A percentile compares a stretch with the other conserved stretches of the same genome.
phyloP scores from a whole-genome alignment of 202 grass and related monocot genomes.

The Carex arenaria region DNA sequence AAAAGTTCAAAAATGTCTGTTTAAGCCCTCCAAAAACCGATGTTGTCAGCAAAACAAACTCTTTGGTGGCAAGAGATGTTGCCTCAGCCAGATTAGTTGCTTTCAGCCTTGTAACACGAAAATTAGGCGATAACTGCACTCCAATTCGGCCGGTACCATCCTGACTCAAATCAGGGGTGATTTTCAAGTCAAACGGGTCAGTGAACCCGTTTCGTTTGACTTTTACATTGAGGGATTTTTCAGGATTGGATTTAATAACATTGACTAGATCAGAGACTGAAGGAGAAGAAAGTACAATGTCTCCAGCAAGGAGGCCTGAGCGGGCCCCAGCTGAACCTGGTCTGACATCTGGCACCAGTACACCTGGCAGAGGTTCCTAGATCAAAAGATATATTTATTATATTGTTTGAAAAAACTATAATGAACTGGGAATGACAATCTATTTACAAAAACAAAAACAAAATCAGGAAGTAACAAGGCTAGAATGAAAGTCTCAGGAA shows the following conservation, averaged over 20 bases:
- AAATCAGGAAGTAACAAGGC: neutral
- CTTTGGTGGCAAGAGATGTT: slow-evolving; percentile 45
- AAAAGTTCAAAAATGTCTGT: slow-evolving; percentile 84
- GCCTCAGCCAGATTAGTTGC: slow-evolving; percentile 48
- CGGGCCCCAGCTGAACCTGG: slow-evolving; percentile 58
- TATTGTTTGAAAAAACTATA: neutral
- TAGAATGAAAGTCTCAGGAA: too few species aligned
- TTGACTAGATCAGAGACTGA: slow-evolving; percentile 66
- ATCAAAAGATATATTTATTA: slow-evolving; percentile 6
- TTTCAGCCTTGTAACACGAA: slow-evolving; percentile 42
- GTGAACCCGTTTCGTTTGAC: slow-evolving; percentile 31
- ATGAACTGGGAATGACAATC: neutral
- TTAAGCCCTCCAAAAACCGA: slow-evolving; percentile 69
- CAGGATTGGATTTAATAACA: slow-evolving; percentile 33
- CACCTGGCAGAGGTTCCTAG: slow-evolving; percentile 49
- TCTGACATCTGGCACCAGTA: slow-evolving; percentile 72
- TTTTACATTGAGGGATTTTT: slow-evolving; percentile 47
- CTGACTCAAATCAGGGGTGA: slow-evolving; percentile 62
- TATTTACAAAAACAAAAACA: too few species aligned
- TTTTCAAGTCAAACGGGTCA: slow-evolving; percentile 37
- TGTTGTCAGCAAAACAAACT: slow-evolving; percentile 46
- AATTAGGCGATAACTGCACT: slow-evolving; percentile 78
- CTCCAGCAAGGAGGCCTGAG: slow-evolving; percentile 58
- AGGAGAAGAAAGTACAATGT: slow-evolving; percentile 70
- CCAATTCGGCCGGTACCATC: slow-evolving; percentile 70